Base-by-base conservation (phyloP, 2,329 filamentous ascomycete genomes). In the Camillea tinctor region DNA sequence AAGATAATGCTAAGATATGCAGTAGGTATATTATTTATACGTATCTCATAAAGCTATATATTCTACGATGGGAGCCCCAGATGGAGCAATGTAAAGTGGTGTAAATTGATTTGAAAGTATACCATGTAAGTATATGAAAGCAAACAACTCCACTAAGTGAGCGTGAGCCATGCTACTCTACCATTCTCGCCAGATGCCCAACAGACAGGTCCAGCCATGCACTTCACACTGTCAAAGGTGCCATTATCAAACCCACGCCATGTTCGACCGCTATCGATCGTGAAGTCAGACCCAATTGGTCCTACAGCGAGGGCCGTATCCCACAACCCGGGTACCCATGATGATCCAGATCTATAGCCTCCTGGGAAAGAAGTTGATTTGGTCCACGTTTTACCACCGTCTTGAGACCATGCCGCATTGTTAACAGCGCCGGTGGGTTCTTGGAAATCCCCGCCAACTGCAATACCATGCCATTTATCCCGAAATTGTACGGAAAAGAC, bases 401-500 rank as follows among this genome's bases (percentile, higher is more conserved):
- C 70, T 2, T 56, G 54, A 3, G 73, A 71, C 70, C 70, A 74
- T 1, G 71, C 69, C n/a, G 72, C 66, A 17, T 66, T 71, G 40
- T 63, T 48, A 3, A 54, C 51, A 8, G 64, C 61, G 0, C 60
- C 63, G 2, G 66, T 68, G 1, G 69, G 71, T 1, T 51, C 60
- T 19, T 64, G 66, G 55, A 69, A 74, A 56, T 75, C 70, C 1
- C 73, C 73, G 4, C 72, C 73, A 4, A 73, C 69, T 7, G 70
- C 69, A 24, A 75, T 66, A 0, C 73, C 73, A 8, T 61, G 57
- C 5, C 50, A 53, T 13, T 59, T 65, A 50, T 74, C 70, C 2
- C 62, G 65, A 63, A 75, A 75, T 48, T 65, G 68, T 15, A 74
- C 72, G 17, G 72, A 74, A 60, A 73, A 74, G 13, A 74, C 72